phyloP scores from a whole-genome alignment of 1,139 yeast genomes.

The Suhomyces kunorum region DNA sequence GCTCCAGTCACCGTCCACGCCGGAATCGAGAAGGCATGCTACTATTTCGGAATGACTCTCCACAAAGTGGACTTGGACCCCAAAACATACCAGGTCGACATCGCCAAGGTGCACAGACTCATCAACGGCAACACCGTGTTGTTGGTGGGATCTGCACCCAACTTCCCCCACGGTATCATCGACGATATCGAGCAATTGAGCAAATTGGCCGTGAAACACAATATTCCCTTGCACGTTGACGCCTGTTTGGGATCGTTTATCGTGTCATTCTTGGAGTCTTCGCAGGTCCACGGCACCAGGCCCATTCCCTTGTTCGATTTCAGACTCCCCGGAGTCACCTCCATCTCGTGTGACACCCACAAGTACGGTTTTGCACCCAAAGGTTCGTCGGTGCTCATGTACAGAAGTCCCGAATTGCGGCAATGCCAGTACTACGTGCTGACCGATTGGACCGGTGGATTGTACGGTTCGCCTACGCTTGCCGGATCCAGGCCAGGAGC shows the following conservation, averaged over 20 bases:
- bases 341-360: slow-evolving; percentile 96
- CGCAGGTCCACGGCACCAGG: slow-evolving; percentile 51
- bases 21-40: slow-evolving; percentile 91
- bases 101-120: slow-evolving; percentile 58
- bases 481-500: slow-evolving; percentile 99
- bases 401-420: slow-evolving; percentile 65
- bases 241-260: slow-evolving; percentile 94
- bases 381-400: slow-evolving; percentile 92
- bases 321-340: slow-evolving; percentile 90
- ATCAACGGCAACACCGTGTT: slow-evolving; percentile 80
- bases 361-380: slow-evolving; percentile 98
- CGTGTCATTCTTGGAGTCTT: slow-evolving; percentile 72
- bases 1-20: slow-evolving; percentile 94
- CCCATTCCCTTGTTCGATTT: slow-evolving; percentile 75
- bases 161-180: slow-evolving; percentile 93
- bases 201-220: slow-evolving; percentile 58
- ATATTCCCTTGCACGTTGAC: slow-evolving; percentile 88
- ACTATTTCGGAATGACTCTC: slow-evolving; percentile 83
- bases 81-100: slow-evolving; percentile 65
- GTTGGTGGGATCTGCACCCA: slow-evolving; percentile 92
- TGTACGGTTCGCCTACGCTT: slow-evolving; percentile 93
- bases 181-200: slow-evolving; percentile 83
- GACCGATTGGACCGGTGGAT: slow-evolving; percentile 90
- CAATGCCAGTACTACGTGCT: slow-evolving; percentile 81
- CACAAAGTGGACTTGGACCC: slow-evolving; percentile 81